Percentiles rank a stretch among this genome's conserved stretches.
phyloP scores from a whole-genome alignment of 2,329 filamentous ascomycete genomes.

The Hirsutella rhossiliensis region DNA sequence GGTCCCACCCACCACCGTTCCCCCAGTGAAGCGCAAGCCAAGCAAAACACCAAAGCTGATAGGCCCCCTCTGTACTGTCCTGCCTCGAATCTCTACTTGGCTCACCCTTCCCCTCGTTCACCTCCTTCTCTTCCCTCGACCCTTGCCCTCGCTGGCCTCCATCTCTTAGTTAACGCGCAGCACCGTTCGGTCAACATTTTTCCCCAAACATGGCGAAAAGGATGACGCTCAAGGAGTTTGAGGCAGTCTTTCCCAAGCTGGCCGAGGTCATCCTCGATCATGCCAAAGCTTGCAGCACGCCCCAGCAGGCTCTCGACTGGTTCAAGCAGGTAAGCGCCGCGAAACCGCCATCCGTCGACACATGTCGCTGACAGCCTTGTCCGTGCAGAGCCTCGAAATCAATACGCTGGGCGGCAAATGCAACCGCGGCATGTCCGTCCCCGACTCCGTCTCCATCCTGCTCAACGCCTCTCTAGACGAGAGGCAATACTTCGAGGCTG shows the following conservation, averaged over 20 bases:
- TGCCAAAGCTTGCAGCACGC: slow-evolving; percentile 72
- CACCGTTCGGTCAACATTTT: not conserved
- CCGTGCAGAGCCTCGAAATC: slow-evolving; percentile 58
- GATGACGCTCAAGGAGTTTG: slow-evolving; percentile 75
- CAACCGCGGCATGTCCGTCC: slow-evolving; percentile 96
- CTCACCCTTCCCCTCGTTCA: too few relatives aligned
- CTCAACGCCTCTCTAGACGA: slow-evolving; percentile 58
- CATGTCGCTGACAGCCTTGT: not conserved
- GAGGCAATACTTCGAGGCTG: slow-evolving; percentile 79
- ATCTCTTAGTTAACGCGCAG: not conserved
- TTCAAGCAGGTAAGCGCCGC: slow-evolving; percentile 54
- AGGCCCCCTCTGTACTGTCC: too few relatives aligned
- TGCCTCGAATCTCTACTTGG: too few relatives aligned
- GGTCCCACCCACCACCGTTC: too few relatives aligned
- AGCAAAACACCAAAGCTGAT: too few relatives aligned
- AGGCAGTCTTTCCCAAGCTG: slow-evolving; percentile 78
- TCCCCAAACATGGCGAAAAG: slow-evolving; percentile 47
- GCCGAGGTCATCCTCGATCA: slow-evolving; percentile 71
- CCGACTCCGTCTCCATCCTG: slow-evolving; percentile 78
- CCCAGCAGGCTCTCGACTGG: slow-evolving; percentile 72
- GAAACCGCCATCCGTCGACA: not conserved
- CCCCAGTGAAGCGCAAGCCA: too few relatives aligned
- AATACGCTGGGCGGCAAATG: slow-evolving; percentile 94
- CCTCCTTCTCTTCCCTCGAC: too few relatives aligned
- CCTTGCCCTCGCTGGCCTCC: not conserved